Evolutionary conservation across 306 rosid species (phyloP).

Genomic region (Castanospermum australe): DNA sequence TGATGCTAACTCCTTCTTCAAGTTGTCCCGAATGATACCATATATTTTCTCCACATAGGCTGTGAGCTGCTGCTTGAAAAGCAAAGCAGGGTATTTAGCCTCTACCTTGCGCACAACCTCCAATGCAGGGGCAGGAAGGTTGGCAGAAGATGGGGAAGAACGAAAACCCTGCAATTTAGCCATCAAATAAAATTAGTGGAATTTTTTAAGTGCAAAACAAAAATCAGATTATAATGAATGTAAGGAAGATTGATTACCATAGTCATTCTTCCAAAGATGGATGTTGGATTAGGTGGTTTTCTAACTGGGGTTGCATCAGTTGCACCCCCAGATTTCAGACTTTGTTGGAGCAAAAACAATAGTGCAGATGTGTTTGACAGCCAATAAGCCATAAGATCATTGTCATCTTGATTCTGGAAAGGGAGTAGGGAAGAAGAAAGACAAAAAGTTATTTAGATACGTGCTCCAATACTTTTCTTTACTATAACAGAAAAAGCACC

Average conservation of each 20-base stretch:
- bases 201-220: background rate
- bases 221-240: background rate
- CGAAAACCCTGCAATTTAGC: constrained; percentile 80
- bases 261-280: constrained; percentile 97
- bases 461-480: background rate
- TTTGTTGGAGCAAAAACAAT: constrained; percentile 86
- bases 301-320: constrained; percentile 59
- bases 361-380: constrained; percentile 87
- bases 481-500: background rate
- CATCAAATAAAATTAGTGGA: constrained; percentile 22
- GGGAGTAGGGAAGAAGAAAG: constrained; percentile 22
- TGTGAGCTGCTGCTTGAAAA: constrained; percentile 99
- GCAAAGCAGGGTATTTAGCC: constrained; percentile 97
- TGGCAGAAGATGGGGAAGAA: constrained; percentile 89
- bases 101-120: constrained; percentile 89
- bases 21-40: constrained; percentile 93
- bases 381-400: constrained; percentile 97
- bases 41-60: constrained; percentile 99
- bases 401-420: constrained; percentile 91
- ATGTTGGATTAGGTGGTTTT: constrained; percentile 84
- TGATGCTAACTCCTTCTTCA: constrained; percentile 85
- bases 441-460: constrained; percentile 1
- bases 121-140: constrained; percentile 58
- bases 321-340: constrained; percentile 72
- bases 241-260: constrained; percentile 57